A percentile compares a stretch with the other conserved stretches of the same genome.
These are phyloP conservation scores for Rugosomyces carneus DNA, from an alignment of 1,284 basidiomycete species.

Conservation along the genomic window DNA sequence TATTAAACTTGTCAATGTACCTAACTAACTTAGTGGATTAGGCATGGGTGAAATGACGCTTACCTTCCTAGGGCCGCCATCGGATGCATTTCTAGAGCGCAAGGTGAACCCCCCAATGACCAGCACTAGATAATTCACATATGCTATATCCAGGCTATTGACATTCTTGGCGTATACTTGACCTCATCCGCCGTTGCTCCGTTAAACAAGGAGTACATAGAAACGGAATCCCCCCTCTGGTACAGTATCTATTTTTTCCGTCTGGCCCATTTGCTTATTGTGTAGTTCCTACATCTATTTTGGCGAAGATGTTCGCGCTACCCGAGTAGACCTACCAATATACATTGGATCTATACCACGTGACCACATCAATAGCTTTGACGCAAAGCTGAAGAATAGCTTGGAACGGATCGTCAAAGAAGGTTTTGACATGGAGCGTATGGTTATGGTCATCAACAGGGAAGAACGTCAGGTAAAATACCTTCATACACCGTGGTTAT, in stretches of 20 bases:
- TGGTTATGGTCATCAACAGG: conserved; percentile 82
- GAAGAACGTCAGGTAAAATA: conserved; percentile 78
- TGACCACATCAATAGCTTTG: conserved; percentile 72
- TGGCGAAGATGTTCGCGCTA: conserved; percentile 72
- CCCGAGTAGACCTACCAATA: conserved; percentile 67
- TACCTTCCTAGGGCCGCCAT: conserved; percentile 75
- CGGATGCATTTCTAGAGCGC: conserved; percentile 69
- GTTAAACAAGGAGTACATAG: conserved; percentile 89
- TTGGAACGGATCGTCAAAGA: conserved; percentile 68
- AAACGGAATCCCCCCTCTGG: conserved; percentile 89
- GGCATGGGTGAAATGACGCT: conserved; percentile 81
- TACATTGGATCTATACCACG: conserved; percentile 84
- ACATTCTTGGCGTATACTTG: conserved; percentile 84
- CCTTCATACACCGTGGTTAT: background rate
- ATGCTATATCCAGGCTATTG: conserved; percentile 56
- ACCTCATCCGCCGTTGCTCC: conserved; percentile 88
- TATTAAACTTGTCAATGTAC: background rate
- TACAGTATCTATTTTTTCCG: conserved; percentile 25
- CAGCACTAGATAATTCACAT: background rate
- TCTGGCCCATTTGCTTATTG: conserved; percentile 8
- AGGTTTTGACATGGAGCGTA: conserved; percentile 89
- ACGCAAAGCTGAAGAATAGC: conserved; percentile 64
- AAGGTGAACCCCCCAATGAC: conserved; percentile 44
- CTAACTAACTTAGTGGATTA: conserved; percentile 16
- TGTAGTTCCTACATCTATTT: conserved; percentile 81